A percentile compares a stretch with the other conserved stretches of the same genome.
Evolutionary conservation across 148 eudicot species (phyloP).

Genomic region (Rhododendron kiyosumense): DNA sequence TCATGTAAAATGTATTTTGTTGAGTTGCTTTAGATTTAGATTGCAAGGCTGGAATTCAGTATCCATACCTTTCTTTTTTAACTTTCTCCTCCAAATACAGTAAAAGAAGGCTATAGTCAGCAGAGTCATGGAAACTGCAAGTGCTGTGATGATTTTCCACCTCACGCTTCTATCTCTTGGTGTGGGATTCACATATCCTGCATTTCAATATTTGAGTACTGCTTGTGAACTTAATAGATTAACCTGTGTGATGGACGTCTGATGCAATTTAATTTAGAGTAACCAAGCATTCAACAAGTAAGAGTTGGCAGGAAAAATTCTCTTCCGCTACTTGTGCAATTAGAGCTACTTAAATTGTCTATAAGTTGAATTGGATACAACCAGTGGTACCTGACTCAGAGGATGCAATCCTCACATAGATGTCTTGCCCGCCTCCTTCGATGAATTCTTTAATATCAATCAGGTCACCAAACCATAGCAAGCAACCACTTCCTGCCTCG

Average conservation of each 20-base stretch:
- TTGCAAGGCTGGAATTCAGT: not conserved
- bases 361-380: not conserved
- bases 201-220: not conserved
- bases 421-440: slow-evolving; percentile 20
- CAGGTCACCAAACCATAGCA: slow-evolving; percentile 35
- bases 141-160: not conserved
- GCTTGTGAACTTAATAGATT: not conserved
- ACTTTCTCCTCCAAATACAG: not conserved
- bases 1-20: not conserved
- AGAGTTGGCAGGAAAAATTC: not conserved
- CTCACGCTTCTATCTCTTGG: not conserved
- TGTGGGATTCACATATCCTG: not conserved
- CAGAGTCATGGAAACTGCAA: not conserved
- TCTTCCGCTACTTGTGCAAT: not conserved
- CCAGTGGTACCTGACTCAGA: slow-evolving; percentile 22
- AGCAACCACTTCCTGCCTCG: slow-evolving; percentile 34
- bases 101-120: not conserved
- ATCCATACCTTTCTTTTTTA: not conserved
- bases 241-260: not conserved
- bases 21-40: not conserved
- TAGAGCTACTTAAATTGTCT: not conserved
- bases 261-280: not conserved
- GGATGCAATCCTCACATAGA: slow-evolving; percentile 31
- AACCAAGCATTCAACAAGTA: not conserved
- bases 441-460: slow-evolving; percentile 25